Base-by-base conservation (phyloP, 2,329 filamentous ascomycete genomes). In the Sporothrix euskadiensis region DNA sequence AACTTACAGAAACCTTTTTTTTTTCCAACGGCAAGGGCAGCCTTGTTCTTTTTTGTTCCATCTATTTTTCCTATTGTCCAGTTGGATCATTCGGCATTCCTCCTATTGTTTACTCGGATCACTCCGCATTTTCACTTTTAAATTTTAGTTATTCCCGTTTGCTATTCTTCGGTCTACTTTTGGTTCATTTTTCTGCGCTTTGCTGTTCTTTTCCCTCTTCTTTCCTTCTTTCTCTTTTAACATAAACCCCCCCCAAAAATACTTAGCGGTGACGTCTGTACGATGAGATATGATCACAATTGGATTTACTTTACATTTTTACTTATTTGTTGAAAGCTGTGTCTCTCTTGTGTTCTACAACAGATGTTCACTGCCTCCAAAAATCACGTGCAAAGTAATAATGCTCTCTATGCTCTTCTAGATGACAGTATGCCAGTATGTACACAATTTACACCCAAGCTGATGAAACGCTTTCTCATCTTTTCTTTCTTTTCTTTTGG, bases 351-450 rank as follows among this genome's bases (percentile, higher is more conserved):
- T n/a, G 16, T 3, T 59, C 5, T 32, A 49, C 26, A 32, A 32
- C 39, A 32, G 16, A 49, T 61, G 14, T 22, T 6, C 12, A 19
- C 52, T 12, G 26, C 10, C 14, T 4, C 5, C 3, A 35, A 35
- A 39, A 65, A 44, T 49, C 16, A 59, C 35, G 30, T 65, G 39
- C 39, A 44, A 65, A 16, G 12, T 30, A 44, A 30, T 47, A 19
- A 59, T 59, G 35, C 69, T 59, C 54, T 47, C 52, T 71, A 69
- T 68, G 65, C 44, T 35, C 44, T 63, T 65, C 44, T 35, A 68
- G 26, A 35, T 30, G 44, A 68, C 44, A 49, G 16, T 35, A 49
- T 68, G 65, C 65, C 26, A 22, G 26, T 52, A 22, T 44, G 44
- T 68, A 68, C 65, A 52, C 26, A 5, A 8, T 52, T 22, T 35